Evolutionary conservation across 768 basidiomycete genomes (phyloP).

Genomic region (Piloderma croceum): DNA sequence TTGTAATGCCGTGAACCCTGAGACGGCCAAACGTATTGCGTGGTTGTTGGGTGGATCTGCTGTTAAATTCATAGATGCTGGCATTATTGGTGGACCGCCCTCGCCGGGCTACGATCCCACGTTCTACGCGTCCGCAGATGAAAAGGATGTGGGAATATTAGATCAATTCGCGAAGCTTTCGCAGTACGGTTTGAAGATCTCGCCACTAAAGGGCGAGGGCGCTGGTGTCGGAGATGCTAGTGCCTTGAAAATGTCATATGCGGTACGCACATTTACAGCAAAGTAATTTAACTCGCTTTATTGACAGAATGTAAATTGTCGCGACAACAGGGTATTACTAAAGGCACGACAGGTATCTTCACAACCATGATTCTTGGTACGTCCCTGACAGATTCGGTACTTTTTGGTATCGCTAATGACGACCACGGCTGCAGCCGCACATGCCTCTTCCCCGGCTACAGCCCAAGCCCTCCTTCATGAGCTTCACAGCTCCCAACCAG

Average conservation of each 20-base stretch:
- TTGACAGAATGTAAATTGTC: no score
- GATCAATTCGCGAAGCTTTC: conserved; percentile 37
- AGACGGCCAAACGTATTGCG: conserved; percentile 44
- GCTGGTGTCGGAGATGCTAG: conserved; percentile 52
- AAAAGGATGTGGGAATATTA: conserved; percentile 26
- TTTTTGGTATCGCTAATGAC: neutral
- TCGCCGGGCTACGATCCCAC: conserved; percentile 36
- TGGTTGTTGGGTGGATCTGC: conserved; percentile 34
- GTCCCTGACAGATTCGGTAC: conserved; percentile 8
- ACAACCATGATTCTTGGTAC: conserved; percentile 53
- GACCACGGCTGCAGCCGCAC: conserved; percentile 37
- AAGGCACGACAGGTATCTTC: conserved; percentile 47
- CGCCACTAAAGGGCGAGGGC: conserved; percentile 40
- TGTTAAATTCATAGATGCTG: conserved; percentile 47
- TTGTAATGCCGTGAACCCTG: conserved; percentile 54
- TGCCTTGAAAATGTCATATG: conserved; percentile 61
- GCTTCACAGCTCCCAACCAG: conserved; percentile 41
- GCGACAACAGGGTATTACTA: conserved; percentile 43
- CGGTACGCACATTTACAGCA: conserved; percentile 37
- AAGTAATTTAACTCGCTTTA: conserved; percentile 2
- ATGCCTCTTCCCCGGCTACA: conserved; percentile 54
- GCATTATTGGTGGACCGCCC: conserved; percentile 55
- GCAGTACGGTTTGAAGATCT: conserved; percentile 41
- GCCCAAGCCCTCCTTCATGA: conserved; percentile 51
- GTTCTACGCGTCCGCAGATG: conserved; percentile 46